These are phyloP conservation scores for Hirschfeldia incana DNA, from an alignment of 345 rosid species.

Conservation along the genomic window DNA sequence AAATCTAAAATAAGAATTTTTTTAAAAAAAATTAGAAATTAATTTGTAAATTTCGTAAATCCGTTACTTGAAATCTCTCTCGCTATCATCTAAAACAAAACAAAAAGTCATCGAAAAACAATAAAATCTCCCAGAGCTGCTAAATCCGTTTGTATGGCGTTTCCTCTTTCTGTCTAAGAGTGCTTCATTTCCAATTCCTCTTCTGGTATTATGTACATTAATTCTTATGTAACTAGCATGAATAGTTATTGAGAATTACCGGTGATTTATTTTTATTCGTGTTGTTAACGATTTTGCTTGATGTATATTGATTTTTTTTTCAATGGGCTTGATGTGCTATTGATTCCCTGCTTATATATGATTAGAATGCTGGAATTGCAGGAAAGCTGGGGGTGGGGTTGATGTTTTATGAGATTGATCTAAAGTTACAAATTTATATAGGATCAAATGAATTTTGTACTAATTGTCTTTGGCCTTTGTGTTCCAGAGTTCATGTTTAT, in stretches of 20 bases:
- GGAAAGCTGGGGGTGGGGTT: not conserved
- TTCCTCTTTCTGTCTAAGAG: slow-evolving; percentile 38
- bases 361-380: not conserved
- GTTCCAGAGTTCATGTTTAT: not conserved
- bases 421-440: not conserved
- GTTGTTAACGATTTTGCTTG: not conserved
- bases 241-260: not conserved
- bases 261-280: not conserved
- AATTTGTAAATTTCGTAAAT: not conserved
- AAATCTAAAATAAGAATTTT: slow-evolving; percentile 24
- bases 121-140: slow-evolving; percentile 12
- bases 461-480: not conserved
- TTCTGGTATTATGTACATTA: slow-evolving; percentile 12
- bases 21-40: slow-evolving; percentile 15
- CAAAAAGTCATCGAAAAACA: not conserved
- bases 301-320: not conserved
- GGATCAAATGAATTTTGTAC: not conserved
- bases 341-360: not conserved
- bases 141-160: slow-evolving; percentile 31
- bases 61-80: slow-evolving; percentile 15
- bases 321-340: not conserved
- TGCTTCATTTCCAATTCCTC: slow-evolving; percentile 21
- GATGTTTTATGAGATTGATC: not conserved
- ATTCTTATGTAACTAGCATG: not conserved
- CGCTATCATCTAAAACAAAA: slow-evolving; percentile 19